These are phyloP conservation scores for Coniochaeta sp. DNA, from an alignment of 2,329 filamentous ascomycete genomes.

Conservation along the genomic window DNA sequence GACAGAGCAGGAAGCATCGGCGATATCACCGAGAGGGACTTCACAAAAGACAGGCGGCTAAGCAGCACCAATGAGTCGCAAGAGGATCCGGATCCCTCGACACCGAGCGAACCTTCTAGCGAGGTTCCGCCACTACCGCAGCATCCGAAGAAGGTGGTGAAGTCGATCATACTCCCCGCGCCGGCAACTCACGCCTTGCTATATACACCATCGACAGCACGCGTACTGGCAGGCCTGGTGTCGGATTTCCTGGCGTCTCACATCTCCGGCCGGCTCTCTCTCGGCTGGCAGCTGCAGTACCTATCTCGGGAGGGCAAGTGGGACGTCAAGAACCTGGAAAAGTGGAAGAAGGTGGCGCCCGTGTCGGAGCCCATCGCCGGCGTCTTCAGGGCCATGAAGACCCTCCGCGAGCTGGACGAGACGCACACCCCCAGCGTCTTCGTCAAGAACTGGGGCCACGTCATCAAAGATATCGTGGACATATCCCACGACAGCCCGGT, in stretches of 20 bases:
- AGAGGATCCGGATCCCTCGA: slow-evolving; percentile 32
- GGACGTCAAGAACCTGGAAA: slow-evolving; percentile 93
- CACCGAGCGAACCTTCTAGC: slow-evolving; percentile 31
- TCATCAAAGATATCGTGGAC: slow-evolving; percentile 74
- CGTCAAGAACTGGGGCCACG: slow-evolving; percentile 54
- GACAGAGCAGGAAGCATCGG: slow-evolving; percentile 5
- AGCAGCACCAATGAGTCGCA: slow-evolving; percentile 26
- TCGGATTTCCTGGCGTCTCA: slow-evolving; percentile 71
- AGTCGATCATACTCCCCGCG: slow-evolving; percentile 61
- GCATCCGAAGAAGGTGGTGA: slow-evolving; percentile 48
- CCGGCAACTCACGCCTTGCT: slow-evolving; percentile 80
- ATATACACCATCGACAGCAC: slow-evolving; percentile 69
- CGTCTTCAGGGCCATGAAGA: slow-evolving; percentile 87
- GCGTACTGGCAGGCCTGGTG: slow-evolving; percentile 71
- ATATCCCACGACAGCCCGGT: slow-evolving; percentile 88
- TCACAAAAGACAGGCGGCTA: slow-evolving; percentile 16
- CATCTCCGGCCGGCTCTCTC: slow-evolving; percentile 68
- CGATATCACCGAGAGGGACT: slow-evolving; percentile 29
- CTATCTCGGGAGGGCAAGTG: slow-evolving; percentile 88
- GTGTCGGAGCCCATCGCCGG: slow-evolving; percentile 72
- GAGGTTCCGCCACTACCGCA: slow-evolving; percentile 38
- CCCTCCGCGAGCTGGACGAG: slow-evolving; percentile 81
- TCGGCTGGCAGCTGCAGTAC: slow-evolving; percentile 87
- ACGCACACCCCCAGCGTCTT: slow-evolving; percentile 71
- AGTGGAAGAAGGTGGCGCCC: slow-evolving; percentile 76